Evolutionary conservation across 768 basidiomycete genomes (phyloP), one percentile per base, ranked within the genome.

Genomic region (Dictyophora rubrovolvata): DNA sequence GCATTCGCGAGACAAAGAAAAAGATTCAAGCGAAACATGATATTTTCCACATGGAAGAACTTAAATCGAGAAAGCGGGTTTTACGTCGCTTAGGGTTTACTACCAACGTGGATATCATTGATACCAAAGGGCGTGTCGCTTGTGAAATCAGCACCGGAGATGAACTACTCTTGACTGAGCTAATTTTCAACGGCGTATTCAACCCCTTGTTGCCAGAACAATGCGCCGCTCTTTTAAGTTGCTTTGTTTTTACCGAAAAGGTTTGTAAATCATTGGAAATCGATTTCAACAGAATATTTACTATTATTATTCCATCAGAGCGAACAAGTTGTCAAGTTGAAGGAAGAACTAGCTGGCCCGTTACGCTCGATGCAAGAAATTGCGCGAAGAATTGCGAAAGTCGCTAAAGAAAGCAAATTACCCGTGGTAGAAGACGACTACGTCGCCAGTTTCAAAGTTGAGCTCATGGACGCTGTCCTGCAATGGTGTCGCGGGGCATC

Each of bases 401-500:
- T 98, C 5, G 92, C 92, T 4, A 88, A 88, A 64, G 96, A 99
- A 71, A 90, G 87, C 20, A 96, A 97, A 69, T 76, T 99, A 3
- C 72, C 86, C 0, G 70, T 98, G 50, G 84, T 89, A 56, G 95
- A 98, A 70, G 88, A 96, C 60, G 92, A 95, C 62, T 99, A 99
- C 69, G 91, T 99, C 1, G 79, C 85, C 55, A 92, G 89, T 11
- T 99, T 99, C 84, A 98, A 97, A 72, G 91, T 96, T 18, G 95
- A 97, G 67, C 83, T 99, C 53, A 99, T 98, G 93, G 96, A 98
- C 63, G 91, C 90, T 0, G 96, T 98, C 10, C 79, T 93, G 36
- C 89, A 93, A 62, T 99, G 96, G 96, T 98, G 95, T 74, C 84
- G 91, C n/a, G 96, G 96, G 4, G 90, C 93, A 16, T 91, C 90